Percentiles rank a stretch among this genome's conserved stretches.
Evolutionary conservation across 163 green algal genomes (phyloP).

Genomic region (Volvox carteri): DNA sequence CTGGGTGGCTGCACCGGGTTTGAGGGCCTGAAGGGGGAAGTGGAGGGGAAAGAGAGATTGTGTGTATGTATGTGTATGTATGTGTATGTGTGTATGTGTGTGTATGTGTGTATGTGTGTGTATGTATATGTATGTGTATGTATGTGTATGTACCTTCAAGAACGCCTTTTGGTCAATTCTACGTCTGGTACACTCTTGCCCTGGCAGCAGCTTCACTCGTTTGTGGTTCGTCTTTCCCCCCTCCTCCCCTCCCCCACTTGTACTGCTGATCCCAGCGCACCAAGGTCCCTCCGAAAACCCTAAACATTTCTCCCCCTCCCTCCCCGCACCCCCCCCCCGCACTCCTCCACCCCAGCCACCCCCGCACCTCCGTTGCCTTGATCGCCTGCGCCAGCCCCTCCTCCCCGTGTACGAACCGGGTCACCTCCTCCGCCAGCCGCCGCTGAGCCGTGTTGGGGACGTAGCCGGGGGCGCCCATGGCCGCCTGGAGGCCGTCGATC

Average conservation of each 20-base stretch:
- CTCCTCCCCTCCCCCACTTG: too few species aligned
- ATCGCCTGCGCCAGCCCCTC: slow-evolving; percentile 92
- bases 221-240: too few species aligned
- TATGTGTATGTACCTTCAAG: not conserved
- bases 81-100: not conserved
- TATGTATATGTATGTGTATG: not conserved
- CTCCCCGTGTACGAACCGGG: slow-evolving; percentile 96
- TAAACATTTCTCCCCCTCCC: too few species aligned
- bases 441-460: slow-evolving; percentile 92
- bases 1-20: slow-evolving; percentile 82
- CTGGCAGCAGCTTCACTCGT: too few species aligned
- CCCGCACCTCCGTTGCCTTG: slow-evolving; percentile 86
- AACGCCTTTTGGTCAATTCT: too few species aligned
- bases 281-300: too few species aligned
- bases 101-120: not conserved
- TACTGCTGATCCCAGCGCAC: too few species aligned
- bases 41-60: not conserved
- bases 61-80: not conserved
- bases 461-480: slow-evolving; percentile 82
- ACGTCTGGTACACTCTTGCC: too few species aligned
- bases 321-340: too few species aligned
- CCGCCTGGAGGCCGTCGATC: slow-evolving; percentile 77
- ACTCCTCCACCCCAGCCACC: too few species aligned
- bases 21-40: slow-evolving; percentile 71
- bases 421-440: slow-evolving; percentile 95